Conservation (phyloP, 768 basidiomycete species). For the Lactarius trivialis region DNA sequence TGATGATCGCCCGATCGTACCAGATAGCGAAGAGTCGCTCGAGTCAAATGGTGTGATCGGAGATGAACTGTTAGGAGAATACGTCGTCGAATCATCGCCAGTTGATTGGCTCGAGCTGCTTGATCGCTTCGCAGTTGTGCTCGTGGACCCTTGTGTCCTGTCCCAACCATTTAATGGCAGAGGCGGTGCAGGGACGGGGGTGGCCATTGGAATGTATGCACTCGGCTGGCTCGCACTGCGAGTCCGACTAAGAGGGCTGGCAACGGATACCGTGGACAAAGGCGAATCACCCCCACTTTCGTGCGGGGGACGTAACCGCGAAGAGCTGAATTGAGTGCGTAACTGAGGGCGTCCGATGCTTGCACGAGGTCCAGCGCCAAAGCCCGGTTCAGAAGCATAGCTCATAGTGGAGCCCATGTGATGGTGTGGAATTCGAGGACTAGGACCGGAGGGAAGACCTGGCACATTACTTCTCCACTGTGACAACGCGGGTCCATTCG, state of each 20-base stretch:
- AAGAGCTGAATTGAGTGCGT: constrained; percentile 19
- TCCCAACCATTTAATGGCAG: constrained; percentile 45
- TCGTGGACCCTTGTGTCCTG: constrained; percentile 36
- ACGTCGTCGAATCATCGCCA: constrained; percentile 75
- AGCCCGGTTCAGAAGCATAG: constrained; percentile 17
- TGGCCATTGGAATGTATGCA: constrained; percentile 53
- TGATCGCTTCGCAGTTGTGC: constrained; percentile 56
- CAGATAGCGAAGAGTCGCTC: constrained; percentile 71
- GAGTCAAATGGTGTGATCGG: constrained; percentile 89
- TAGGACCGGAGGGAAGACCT: constrained; percentile 21
- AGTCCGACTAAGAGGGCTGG: constrained; percentile 43
- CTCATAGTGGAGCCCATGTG: constrained; percentile 19
- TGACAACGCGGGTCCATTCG: constrained; percentile 21
- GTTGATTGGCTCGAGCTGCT: constrained; percentile 84
- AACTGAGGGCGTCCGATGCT: constrained; percentile 13
- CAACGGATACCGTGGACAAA: constrained; percentile 15
- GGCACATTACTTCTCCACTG: constrained; percentile 20
- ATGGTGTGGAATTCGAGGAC: constrained; percentile 2
- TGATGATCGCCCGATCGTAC: constrained; percentile 42
- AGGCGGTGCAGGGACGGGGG: constrained; percentile 46
- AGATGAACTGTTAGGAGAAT: constrained; percentile 79
- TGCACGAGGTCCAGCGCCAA: background rate
- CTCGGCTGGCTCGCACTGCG: constrained; percentile 77
- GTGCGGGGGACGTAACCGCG: constrained; percentile 17
- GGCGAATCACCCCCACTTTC: constrained; percentile 18